Conservation (phyloP, 2,329 filamentous ascomycete species). For the Ascocoryne sarcoides region DNA sequence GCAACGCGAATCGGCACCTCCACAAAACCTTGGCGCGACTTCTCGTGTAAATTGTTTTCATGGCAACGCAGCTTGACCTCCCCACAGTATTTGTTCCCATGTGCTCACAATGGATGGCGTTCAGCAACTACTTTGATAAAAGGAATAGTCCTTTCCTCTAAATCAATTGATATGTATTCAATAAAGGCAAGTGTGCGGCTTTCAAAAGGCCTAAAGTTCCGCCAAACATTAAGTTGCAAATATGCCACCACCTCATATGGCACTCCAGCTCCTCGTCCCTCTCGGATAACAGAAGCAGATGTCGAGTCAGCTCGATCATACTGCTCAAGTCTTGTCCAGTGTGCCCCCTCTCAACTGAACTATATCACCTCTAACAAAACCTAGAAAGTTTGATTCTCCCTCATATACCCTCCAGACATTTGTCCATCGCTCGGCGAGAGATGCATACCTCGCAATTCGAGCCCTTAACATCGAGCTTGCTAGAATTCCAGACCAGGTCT, state of each 20-base stretch:
- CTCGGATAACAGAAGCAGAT: constrained; percentile 27
- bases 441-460: constrained; percentile 83
- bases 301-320: constrained; percentile 27
- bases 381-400: constrained; percentile 78
- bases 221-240: constrained; percentile 12
- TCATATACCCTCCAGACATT: constrained; percentile 82
- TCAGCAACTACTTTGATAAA: no score
- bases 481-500: constrained; percentile 80
- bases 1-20: constrained; percentile 17
- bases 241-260: constrained; percentile 28
- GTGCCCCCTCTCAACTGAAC: constrained; percentile 6
- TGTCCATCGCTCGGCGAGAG: constrained; percentile 62
- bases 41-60: constrained; percentile 12
- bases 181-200: constrained; percentile 19
- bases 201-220: constrained; percentile 9
- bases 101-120: no score
- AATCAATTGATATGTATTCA: constrained; percentile 20
- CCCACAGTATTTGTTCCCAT: no score
- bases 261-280: constrained; percentile 24
- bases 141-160: background rate
- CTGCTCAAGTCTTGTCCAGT: constrained; percentile 29
- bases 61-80: no score
- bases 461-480: constrained; percentile 91
- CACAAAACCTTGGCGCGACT: no score
- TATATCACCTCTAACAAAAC: constrained; percentile 9